Evolutionary conservation across 495 filamentous ascomycete genomes (phyloP).

Genomic region (Tuber calosporum): DNA sequence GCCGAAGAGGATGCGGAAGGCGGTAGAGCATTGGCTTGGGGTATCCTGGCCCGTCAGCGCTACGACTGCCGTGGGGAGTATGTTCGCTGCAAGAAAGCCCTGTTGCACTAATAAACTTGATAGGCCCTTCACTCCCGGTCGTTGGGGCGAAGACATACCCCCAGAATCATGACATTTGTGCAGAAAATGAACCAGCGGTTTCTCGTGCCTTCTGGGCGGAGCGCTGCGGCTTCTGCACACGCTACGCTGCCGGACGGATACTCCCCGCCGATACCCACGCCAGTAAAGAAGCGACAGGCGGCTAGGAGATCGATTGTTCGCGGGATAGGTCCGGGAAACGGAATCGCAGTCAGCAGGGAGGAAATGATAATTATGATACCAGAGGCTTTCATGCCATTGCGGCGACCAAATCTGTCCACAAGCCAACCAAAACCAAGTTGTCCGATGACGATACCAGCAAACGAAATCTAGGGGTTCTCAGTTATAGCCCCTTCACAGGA

Average conservation of each 20-base stretch:
- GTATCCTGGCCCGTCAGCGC: conserved; percentile 61
- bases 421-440: conserved; percentile 76
- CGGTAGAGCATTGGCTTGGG: conserved; percentile 67
- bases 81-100: conserved; percentile 42
- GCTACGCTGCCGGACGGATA: conserved; percentile 85
- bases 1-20: conserved; percentile 52
- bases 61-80: conserved; percentile 51
- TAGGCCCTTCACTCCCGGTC: neutral
- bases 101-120: conserved; percentile 24
- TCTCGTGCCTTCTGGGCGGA: conserved; percentile 68
- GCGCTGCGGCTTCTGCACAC: conserved; percentile 73
- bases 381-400: conserved; percentile 69
- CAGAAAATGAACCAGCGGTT: conserved; percentile 91
- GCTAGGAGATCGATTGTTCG: conserved; percentile 5
- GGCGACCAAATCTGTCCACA: conserved; percentile 75
- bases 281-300: conserved; percentile 43
- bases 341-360: conserved; percentile 25
- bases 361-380: conserved; percentile 79
- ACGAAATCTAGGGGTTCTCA: conserved; percentile 54
- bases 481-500: neutral
- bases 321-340: neutral
- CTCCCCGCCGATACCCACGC: conserved; percentile 63
- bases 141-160: conserved; percentile 7
- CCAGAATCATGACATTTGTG: conserved; percentile 74
- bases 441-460: conserved; percentile 81